Evolutionary conservation across 768 basidiomycete genomes (phyloP).

Genomic region (Rhizopogon vinicolor): DNA sequence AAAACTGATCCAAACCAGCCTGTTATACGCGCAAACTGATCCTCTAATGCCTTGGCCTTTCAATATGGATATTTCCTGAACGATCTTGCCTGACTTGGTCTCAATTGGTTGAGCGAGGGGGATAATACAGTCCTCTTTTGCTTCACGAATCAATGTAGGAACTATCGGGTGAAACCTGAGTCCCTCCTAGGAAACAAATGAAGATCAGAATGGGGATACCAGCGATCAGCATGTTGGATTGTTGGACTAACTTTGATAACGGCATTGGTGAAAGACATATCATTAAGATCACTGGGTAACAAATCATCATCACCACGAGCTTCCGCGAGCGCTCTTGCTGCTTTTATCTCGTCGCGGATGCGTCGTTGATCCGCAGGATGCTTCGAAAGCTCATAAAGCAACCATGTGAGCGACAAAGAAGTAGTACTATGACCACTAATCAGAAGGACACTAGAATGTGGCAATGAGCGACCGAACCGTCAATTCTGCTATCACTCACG

Average conservation of each 20-base stretch:
- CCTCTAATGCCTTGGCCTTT: conserved; percentile 14
- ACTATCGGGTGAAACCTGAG: conserved; percentile 30
- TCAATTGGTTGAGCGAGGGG: conserved; percentile 27
- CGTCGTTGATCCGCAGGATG: conserved; percentile 12
- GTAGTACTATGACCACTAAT: conserved; percentile 16
- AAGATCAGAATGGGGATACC: too few relatives aligned
- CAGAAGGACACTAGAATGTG: conserved; percentile 13
- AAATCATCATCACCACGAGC: conserved; percentile 23
- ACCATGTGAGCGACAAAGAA: conserved; percentile 6
- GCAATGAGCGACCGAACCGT: conserved; percentile 16
- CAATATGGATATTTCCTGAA: conserved; percentile 12
- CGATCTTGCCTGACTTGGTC: conserved; percentile 15
- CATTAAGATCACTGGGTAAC: conserved; percentile 25
- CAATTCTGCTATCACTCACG: conserved; percentile 15
- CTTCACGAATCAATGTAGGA: conserved; percentile 19
- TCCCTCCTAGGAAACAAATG: conserved; percentile 12
- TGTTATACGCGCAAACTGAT: conserved; percentile 21
- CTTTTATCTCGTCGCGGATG: conserved; percentile 13
- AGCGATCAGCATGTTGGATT: background rate
- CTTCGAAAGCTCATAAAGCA: conserved; percentile 9
- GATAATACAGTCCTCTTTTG: conserved; percentile 25
- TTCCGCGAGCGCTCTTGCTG: conserved; percentile 13
- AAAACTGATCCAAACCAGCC: conserved; percentile 16
- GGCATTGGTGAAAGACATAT: conserved; percentile 28
- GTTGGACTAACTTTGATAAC: conserved; percentile 29